phyloP scores from a whole-genome alignment of 257 asterid genomes.

The Capsicum rhomboideum region DNA sequence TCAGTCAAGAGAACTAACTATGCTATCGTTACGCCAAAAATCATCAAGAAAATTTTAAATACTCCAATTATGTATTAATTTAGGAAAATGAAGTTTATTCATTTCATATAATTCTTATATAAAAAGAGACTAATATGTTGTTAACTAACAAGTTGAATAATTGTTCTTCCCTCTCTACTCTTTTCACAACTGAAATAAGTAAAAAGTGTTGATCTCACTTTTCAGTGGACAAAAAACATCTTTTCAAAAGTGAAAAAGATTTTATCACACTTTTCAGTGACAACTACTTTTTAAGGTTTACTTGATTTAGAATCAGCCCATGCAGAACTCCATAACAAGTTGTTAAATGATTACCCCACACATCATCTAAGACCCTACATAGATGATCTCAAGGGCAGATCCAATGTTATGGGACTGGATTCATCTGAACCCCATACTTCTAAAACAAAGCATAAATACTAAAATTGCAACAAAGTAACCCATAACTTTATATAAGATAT shows the following conservation, averaged over 20 bases:
- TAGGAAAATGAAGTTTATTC: too few relatives aligned
- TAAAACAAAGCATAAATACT: neutral
- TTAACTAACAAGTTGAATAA: neutral
- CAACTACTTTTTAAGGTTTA: neutral
- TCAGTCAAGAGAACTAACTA: too few relatives aligned
- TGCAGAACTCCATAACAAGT: neutral
- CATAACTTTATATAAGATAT: neutral
- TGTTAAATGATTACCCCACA: neutral
- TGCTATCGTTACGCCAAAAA: too few relatives aligned
- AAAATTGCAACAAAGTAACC: neutral
- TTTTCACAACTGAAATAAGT: neutral
- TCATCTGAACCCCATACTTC: neutral
- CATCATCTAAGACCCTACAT: neutral
- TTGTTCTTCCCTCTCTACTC: neutral
- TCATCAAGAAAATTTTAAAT: too few relatives aligned
- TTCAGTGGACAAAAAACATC: neutral
- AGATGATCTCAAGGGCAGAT: neutral
- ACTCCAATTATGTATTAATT: too few relatives aligned
- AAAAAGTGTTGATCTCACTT: neutral
- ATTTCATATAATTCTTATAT: neutral
- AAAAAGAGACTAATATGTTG: neutral
- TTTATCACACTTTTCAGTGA: neutral
- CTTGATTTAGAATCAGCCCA: neutral
- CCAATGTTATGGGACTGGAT: neutral
- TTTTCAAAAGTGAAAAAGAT: neutral